Evolutionary conservation across 2,329 filamentous ascomycete species (phyloP), one percentile per base, ranked within the genome.

Genomic region (Cercospora zeina): DNA sequence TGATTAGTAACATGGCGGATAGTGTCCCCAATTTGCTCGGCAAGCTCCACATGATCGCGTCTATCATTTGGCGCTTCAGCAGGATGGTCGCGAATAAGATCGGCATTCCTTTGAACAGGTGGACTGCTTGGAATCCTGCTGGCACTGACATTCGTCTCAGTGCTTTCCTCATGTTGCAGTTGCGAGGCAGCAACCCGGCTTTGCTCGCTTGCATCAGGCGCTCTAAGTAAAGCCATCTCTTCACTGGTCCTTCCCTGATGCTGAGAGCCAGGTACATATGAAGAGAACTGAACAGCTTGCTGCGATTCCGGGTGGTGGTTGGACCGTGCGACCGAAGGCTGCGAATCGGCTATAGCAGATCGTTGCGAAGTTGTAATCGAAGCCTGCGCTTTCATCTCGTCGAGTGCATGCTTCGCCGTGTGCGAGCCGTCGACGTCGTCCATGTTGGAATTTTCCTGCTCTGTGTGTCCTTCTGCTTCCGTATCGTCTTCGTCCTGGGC

Each of bases 261-360:
- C 54, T 76, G 74, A 10, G 74, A 76, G 4, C 73, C 74, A 9
- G 73, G 74, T 2, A 72, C 62, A 36, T 68, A 70, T 1, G 70
- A 78, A 1, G 78, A 78, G 27, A 64, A 62, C 19, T 58, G 59
- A 19, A 72, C 71, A n/a, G 76, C 63, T 19, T 75, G 63, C 39
- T 33, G 57, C n/a, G 39, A 42, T 31, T 24, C 47, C n/a, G 55
- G 30, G 10, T 10, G 36, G 8, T 51, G 54, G n/a, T 58, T 54
- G 21, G 58, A 36, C 11, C 27, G 37, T 30, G 49, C 6, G 9
- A 33, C 55, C 13, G 37, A 45, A 4, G 77, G 77, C 58, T 81
- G 79, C 14, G 80, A 82, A 61, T 81, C 76, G 61, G 78, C 78
- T 16, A 81, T 72, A 8, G 79, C 76, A 21, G 77, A 73, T 10